phyloP scores from a whole-genome alignment of 805 yeast species.

The Kodamaea kakaduensis region DNA sequence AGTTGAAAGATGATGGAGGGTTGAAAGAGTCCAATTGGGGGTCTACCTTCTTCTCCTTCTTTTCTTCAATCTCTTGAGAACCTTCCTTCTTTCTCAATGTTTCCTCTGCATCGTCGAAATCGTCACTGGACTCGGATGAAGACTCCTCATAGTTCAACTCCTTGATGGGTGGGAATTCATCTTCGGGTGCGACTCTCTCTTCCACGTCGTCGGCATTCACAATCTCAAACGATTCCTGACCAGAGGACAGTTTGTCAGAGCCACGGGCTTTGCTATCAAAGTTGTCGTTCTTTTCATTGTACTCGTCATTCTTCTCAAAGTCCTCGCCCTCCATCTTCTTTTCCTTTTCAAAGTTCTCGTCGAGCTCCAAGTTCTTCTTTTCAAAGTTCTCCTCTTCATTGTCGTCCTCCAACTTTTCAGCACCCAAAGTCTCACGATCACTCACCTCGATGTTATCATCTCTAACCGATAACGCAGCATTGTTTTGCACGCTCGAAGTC shows the following conservation, averaged over 20 bases:
- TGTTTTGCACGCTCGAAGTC: slow-evolving; percentile 88
- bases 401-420: slow-evolving; percentile 1
- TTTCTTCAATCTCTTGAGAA: too few species aligned
- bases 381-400: slow-evolving; percentile 1
- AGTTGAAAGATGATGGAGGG: slow-evolving; percentile 18
- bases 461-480: slow-evolving; percentile 86
- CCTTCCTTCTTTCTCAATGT: slow-evolving; percentile 17
- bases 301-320: slow-evolving; percentile 9
- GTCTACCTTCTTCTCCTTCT: not conserved
- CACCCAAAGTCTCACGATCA: slow-evolving; percentile 39
- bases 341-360: slow-evolving; percentile 16
- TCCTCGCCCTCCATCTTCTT: slow-evolving; percentile 19
- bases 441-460: slow-evolving; percentile 55
- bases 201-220: slow-evolving; percentile 48
- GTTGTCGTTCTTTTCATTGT: slow-evolving; percentile 1
- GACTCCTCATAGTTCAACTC: slow-evolving; percentile 52
- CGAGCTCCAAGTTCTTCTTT: too few species aligned
- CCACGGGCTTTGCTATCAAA: not conserved
- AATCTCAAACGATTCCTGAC: slow-evolving; percentile 52
- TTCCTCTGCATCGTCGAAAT: slow-evolving; percentile 36
- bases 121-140: slow-evolving; percentile 26
- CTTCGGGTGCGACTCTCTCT: slow-evolving; percentile 20
- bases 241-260: slow-evolving; percentile 38
- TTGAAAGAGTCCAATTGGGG: not conserved
- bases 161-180: slow-evolving; percentile 61